Base-by-base conservation (phyloP, 352 stramenopile species). In the Globisporangium rhizosaccharum region DNA sequence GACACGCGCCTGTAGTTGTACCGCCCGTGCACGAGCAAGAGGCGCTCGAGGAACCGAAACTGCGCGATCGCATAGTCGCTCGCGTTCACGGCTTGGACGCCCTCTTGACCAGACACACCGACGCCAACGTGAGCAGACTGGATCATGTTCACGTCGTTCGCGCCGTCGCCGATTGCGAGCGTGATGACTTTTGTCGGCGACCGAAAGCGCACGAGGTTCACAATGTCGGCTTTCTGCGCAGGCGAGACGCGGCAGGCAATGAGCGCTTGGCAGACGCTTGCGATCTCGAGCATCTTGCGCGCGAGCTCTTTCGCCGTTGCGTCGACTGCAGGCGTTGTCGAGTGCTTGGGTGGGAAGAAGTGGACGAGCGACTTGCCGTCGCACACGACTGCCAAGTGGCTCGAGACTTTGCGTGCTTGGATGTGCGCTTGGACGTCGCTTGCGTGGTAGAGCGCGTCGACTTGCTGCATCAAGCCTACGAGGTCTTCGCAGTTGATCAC, bases 1-100 rank as follows among this genome's bases (percentile, higher is more conserved):
- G 80, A 92, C 53, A 98, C 88, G 26, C 97, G 90, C n/a, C 90
- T 82, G 68, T 99, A 99, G 72, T 98, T 98, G 78, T 88, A 99
- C 47, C 96, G 85, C 7, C 97, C 97, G 66, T 99, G 97, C 53
- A 98, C 92, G 3, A 99, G 76, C 42, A 99, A 71, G 14, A 99
- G 74, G n/a, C 86, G 65, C 62, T 97, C 76, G 1, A 99, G 73
- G 63, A 96, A 98, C 15, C 94, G 79, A 66, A 98, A 98, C 58
- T 97, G 85, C 1, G 83, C 89, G 66, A 98, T 96, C 10, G 90
- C 88, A 53, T 97, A 97, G 76, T 98, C 92, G 30, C 82, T 91
- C 17, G 90, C 82, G 56, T 97, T 97, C 23, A 97, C 92, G 11
- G 92, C 86, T 66, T 97, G 93, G 2, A 96, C 69, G 20, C 92